phyloP scores from a whole-genome alignment of 2,329 filamentous ascomycete genomes.

The Curvularia lunata region DNA sequence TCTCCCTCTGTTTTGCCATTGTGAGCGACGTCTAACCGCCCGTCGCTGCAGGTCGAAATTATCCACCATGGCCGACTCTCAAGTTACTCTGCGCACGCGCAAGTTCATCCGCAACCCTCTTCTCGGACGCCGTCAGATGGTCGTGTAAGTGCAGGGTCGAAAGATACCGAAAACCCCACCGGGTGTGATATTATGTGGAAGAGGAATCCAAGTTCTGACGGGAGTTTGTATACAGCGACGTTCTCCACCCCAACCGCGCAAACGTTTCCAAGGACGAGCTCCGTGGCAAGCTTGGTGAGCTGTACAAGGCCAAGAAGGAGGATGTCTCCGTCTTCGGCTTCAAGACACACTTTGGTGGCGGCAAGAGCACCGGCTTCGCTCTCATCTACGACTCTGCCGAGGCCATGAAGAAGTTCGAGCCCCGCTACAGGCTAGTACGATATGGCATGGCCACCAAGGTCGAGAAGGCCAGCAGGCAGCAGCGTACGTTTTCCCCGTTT shows the following conservation, averaged over 20 bases:
- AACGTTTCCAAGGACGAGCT: constrained; percentile 99
- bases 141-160: constrained; percentile 71
- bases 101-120: constrained; percentile 99
- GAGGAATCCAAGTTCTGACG: constrained; percentile 39
- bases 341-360: constrained; percentile 98
- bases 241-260: constrained; percentile 97
- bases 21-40: constrained; percentile 21
- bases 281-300: constrained; percentile 87
- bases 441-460: constrained; percentile 92
- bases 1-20: not conserved
- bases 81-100: constrained; percentile 78
- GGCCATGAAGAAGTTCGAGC: constrained; percentile 99
- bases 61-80: constrained; percentile 80
- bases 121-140: constrained; percentile 98
- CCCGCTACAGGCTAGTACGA: constrained; percentile 93
- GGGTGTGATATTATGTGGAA: constrained; percentile 14
- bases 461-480: constrained; percentile 97
- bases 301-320: constrained; percentile 99
- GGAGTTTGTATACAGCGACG: constrained; percentile 71
- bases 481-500: constrained; percentile 75
- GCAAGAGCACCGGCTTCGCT: constrained; percentile 99
- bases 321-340: constrained; percentile 98
- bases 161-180: constrained; percentile 9
- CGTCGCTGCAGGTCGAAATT: constrained; percentile 40
- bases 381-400: constrained; percentile 98